These are phyloP conservation scores for Silene uniflora DNA, from an alignment of 148 eudicot species.

Conservation along the genomic window DNA sequence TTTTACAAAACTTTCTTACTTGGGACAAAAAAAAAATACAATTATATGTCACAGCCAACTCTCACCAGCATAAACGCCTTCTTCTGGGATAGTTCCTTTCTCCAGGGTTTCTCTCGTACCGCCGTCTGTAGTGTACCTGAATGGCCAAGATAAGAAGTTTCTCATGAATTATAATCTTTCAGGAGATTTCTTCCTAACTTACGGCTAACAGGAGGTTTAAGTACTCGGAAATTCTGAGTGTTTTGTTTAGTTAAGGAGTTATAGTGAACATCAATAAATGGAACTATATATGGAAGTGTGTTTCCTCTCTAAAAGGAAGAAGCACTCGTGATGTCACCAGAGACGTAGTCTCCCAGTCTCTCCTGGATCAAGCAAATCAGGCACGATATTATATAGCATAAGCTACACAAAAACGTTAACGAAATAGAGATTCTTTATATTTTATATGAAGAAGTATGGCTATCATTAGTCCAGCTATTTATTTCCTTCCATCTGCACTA, in stretches of 20 bases:
- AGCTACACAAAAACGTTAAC: background rate
- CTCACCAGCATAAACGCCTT: constrained; percentile 74
- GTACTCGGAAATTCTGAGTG: background rate
- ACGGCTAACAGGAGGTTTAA: background rate
- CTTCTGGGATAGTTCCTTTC: constrained; percentile 83
- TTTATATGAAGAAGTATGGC: background rate
- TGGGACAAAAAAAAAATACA: background rate
- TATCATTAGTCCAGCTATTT: background rate
- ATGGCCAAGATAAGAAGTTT: constrained; percentile 11
- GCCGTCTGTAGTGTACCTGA: constrained; percentile 96
- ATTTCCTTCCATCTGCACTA: background rate
- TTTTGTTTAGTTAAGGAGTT: background rate
- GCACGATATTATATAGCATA: too few relatives aligned
- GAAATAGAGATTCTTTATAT: background rate
- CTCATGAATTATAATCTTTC: constrained; percentile 4
- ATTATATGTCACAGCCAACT: background rate
- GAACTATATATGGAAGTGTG: too few relatives aligned
- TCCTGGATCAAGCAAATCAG: too few relatives aligned
- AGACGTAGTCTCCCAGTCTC: too few relatives aligned
- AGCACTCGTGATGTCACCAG: too few relatives aligned
- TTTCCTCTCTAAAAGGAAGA: too few relatives aligned
- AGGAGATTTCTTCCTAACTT: background rate
- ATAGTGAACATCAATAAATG: background rate
- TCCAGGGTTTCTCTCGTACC: constrained; percentile 69
- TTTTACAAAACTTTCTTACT: constrained; percentile 3